phyloP scores from a whole-genome alignment of 148 eudicot species.

The Nepenthes gracilis region DNA sequence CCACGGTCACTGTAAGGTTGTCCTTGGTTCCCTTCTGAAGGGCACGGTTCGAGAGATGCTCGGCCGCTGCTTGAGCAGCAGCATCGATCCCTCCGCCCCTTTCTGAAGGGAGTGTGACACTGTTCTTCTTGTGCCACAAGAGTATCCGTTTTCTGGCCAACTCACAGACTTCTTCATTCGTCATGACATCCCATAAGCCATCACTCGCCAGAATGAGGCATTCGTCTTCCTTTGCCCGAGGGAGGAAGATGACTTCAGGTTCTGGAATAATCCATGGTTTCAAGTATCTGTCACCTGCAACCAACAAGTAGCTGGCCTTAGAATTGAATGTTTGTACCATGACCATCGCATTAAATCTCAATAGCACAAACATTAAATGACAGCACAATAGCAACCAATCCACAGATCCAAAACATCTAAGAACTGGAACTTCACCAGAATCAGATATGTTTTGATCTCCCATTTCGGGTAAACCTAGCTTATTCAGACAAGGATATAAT shows the following conservation, averaged over 20 bases:
- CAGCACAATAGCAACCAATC: too few species aligned
- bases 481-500: too few species aligned
- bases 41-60: conserved; percentile 33
- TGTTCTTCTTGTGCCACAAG: conserved; percentile 45
- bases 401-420: too few species aligned
- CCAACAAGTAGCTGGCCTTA: not conserved
- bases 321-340: too few species aligned
- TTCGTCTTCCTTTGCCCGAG: conserved; percentile 43
- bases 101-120: conserved; percentile 14
- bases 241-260: conserved; percentile 46
- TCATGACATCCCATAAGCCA: conserved; percentile 58
- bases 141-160: conserved; percentile 40
- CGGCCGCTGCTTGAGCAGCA: conserved; percentile 54
- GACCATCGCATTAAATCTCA: too few species aligned
- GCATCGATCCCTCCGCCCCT: conserved; percentile 40
- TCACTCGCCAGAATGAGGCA: conserved; percentile 50
- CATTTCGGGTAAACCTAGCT: too few species aligned
- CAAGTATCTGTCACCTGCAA: conserved; percentile 47
- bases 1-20: conserved; percentile 38
- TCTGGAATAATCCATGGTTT: conserved; percentile 54
- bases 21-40: conserved; percentile 53
- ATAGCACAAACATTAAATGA: too few species aligned
- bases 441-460: too few species aligned
- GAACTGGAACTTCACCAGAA: too few species aligned
- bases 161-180: conserved; percentile 48